These are phyloP conservation scores for Nakazawaea molendinolei DNA, from an alignment of 805 yeast species.

Conservation along the genomic window DNA sequence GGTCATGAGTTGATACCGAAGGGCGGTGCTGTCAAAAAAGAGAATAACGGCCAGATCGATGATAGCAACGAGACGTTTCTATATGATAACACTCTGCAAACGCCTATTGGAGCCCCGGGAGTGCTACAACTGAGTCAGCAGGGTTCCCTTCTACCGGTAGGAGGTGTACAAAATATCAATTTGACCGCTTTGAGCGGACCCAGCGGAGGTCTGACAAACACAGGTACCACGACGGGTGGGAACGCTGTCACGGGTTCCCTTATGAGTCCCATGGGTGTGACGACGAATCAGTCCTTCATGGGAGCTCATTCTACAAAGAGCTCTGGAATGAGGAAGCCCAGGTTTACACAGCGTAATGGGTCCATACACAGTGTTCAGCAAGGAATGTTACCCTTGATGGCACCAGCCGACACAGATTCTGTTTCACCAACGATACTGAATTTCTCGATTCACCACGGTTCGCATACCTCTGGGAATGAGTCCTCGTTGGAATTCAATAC, in stretches of 20 bases:
- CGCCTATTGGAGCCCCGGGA: no score
- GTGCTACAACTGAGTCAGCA: no score
- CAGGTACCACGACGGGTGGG: no score
- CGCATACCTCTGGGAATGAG: neutral
- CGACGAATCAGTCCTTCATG: constrained; percentile 11
- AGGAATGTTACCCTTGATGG: neutral
- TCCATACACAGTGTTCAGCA: constrained; percentile 6
- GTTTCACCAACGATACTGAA: no score
- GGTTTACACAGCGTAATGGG: constrained; percentile 7
- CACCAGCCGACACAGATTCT: neutral
- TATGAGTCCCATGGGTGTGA: no score
- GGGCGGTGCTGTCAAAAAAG: constrained; percentile 16
- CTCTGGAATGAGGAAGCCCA: constrained; percentile 6
- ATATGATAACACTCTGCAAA: constrained; percentile 54
- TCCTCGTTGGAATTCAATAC: constrained; percentile 3
- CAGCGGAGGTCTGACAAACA: no score
- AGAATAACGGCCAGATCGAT: constrained; percentile 20
- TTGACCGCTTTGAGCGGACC: no score
- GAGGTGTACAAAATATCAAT: no score
- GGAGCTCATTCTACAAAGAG: constrained; percentile 7
- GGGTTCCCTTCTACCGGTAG: no score
- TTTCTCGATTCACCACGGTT: no score
- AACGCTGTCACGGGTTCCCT: no score
- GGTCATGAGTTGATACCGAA: constrained; percentile 4
- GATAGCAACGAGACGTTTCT: constrained; percentile 95